Evolutionary conservation across 345 rosid species (phyloP), one percentile per base, ranked within the genome.

Genomic region (Lumnitzera racemosa): DNA sequence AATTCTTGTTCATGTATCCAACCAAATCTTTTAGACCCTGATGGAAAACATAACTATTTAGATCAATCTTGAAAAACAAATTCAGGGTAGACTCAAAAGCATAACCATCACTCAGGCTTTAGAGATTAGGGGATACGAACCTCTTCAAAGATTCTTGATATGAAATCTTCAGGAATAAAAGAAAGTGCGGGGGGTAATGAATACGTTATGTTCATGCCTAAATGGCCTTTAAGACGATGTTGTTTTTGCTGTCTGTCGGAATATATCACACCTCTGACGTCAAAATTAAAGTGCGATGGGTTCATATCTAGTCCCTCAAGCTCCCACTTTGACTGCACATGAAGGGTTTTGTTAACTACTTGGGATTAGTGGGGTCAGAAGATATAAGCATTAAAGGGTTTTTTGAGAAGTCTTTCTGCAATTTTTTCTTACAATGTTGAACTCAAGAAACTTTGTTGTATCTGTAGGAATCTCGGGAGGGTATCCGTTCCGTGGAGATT

Each of bases 1-100:
- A 60, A 47, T 60, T 60, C 24, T 36, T 41, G 47, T 48, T 60
- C 63, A 60, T 60, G 55, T 60, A 60, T 24, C 10, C 24, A 15
- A 49, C 55, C 55, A 60, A 50, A 13, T 60, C 15, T 47, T 29
- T 41, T 3, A 57, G 11, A 25, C 10, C 61, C 61, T 57, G 61
- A 9, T 24, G 41, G 54, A 16, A 47, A 47, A 61, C 48, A 49
- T 2, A 9, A 27, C 2, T 14, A 49, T 29, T 59, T 13, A 58
- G 15, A 13, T 48, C 25, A 49, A 7, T 13, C 8, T 49, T 4
- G 7, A 31, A 24, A 29, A 11, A 11, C 15, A 8, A 25, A 5
- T n/a, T 49, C 27, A 4, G 15, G 7, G 12, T 11, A 11, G 31
- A 23, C 24, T 11, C 15, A 17, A 23, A 23, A 13, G 31, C 25